phyloP scores from a whole-genome alignment of 1,284 basidiomycete species.

The Fomitopsis pinicola region DNA sequence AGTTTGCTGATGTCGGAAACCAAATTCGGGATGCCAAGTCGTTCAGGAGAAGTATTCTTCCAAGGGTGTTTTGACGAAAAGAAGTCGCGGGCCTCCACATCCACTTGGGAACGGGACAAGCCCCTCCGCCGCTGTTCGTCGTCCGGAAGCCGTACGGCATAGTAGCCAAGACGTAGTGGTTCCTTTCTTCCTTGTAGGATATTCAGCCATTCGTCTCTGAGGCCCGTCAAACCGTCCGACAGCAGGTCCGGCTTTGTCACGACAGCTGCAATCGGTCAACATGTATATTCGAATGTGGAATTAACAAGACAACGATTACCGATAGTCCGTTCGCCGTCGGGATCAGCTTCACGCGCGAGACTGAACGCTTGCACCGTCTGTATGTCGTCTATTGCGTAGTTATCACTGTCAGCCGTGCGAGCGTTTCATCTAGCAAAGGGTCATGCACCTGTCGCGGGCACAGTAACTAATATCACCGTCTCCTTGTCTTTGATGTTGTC shows the following conservation, averaged over 20 bases:
- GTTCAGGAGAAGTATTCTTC: constrained; percentile 35
- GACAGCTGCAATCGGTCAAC: constrained; percentile 36
- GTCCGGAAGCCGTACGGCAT: constrained; percentile 55
- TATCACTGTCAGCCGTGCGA: not conserved
- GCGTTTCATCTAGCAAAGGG: not conserved
- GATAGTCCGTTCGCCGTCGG: constrained; percentile 49
- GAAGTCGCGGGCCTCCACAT: constrained; percentile 34
- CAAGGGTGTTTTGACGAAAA: constrained; percentile 48
- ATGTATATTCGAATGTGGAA: too few species aligned
- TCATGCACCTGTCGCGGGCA: constrained; percentile 49
- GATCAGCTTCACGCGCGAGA: constrained; percentile 48
- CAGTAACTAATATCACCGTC: constrained; percentile 51
- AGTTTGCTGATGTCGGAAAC: constrained; percentile 47
- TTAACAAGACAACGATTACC: constrained; percentile 29
- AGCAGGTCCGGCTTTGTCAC: constrained; percentile 60
- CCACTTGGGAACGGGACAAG: constrained; percentile 31
- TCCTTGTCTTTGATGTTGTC: constrained; percentile 37
- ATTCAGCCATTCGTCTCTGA: constrained; percentile 39
- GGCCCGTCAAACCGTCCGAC: constrained; percentile 34
- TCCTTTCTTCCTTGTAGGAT: constrained; percentile 41
- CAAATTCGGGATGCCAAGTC: constrained; percentile 53
- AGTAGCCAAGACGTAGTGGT: constrained; percentile 51
- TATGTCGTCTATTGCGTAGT: constrained; percentile 45
- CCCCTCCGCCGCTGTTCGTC: constrained; percentile 42
- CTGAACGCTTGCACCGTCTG: constrained; percentile 52